phyloP scores from a whole-genome alignment of 2,329 filamentous ascomycete species.

The Verticillium klebahnii region DNA sequence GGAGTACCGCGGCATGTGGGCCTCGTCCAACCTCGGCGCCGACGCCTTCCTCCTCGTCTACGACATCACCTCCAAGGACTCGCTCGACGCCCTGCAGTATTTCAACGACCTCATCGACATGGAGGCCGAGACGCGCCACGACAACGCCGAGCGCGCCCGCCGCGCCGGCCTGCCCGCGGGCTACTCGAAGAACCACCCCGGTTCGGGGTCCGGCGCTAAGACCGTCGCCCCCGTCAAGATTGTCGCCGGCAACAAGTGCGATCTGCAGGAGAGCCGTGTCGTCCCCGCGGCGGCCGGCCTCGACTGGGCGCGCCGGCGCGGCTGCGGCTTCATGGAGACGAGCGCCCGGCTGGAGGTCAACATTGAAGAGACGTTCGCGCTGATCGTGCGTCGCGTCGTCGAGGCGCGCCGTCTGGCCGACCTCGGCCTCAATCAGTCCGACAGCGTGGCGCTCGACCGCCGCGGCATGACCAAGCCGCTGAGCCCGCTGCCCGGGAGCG shows the following conservation, averaged over 20 bases:
- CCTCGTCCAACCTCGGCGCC: slow-evolving; percentile 68
- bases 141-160: slow-evolving; percentile 53
- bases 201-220: slow-evolving; percentile 33
- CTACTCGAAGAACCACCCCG: slow-evolving; percentile 20
- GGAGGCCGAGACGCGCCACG: slow-evolving; percentile 66
- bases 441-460: slow-evolving; percentile 38
- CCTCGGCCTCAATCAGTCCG: slow-evolving; percentile 33
- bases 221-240: slow-evolving; percentile 74
- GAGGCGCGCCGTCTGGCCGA: slow-evolving; percentile 50
- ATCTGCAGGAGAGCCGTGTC: slow-evolving; percentile 64
- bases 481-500: slow-evolving; percentile 43
- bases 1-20: slow-evolving; percentile 86
- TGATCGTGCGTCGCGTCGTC: slow-evolving; percentile 58
- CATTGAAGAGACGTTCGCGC: slow-evolving; percentile 82
- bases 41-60: slow-evolving; percentile 85
- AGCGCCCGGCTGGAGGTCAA: slow-evolving; percentile 80
- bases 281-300: slow-evolving; percentile 67
- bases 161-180: slow-evolving; percentile 32
- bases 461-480: slow-evolving; percentile 55
- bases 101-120: slow-evolving; percentile 83
- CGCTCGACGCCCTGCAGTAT: slow-evolving; percentile 67
- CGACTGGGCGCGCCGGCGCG: slow-evolving; percentile 68
- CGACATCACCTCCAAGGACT: slow-evolving; percentile 71
- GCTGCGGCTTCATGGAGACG: slow-evolving; percentile 88
- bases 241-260: slow-evolving; percentile 83